Percentiles rank a stretch among this genome's conserved stretches.
phyloP scores from a whole-genome alignment of 2,329 filamentous ascomycete genomes.

The Aspergillus alliaceus region DNA sequence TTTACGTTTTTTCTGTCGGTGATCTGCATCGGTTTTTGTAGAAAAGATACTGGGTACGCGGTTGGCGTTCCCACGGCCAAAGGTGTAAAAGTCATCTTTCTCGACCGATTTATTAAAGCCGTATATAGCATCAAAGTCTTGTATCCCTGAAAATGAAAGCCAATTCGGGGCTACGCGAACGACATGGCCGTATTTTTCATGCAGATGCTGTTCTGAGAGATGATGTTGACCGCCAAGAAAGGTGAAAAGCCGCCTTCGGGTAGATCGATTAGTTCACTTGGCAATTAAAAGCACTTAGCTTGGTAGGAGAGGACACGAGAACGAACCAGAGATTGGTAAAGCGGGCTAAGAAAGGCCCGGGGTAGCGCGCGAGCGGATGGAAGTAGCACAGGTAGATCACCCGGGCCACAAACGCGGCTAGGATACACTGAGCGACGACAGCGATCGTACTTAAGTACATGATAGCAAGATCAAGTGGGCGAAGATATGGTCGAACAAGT shows the following conservation, averaged over 20 bases:
- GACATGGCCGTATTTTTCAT: conserved; percentile 15
- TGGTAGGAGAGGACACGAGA: not conserved
- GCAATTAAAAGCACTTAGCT: not conserved
- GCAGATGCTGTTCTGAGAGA: conserved; percentile 13
- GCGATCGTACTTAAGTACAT: not conserved
- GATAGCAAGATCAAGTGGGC: not conserved
- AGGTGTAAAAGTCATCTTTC: conserved; percentile 18
- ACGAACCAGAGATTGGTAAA: conserved; percentile 19
- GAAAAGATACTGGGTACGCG: conserved; percentile 15
- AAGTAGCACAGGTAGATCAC: conserved; percentile 17
- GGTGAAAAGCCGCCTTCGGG: conserved; percentile 10
- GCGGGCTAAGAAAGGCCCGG: conserved; percentile 60
- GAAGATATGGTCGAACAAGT: too few relatives aligned
- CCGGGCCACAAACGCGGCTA: conserved; percentile 1
- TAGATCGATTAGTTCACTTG: not conserved
- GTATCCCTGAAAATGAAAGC: conserved; percentile 17
- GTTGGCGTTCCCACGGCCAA: conserved; percentile 8
- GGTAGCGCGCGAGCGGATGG: conserved; percentile 65
- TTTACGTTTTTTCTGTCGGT: conserved; percentile 17
- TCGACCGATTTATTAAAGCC: conserved; percentile 19
- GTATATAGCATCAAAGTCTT: conserved; percentile 20
- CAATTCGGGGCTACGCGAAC: conserved; percentile 20
- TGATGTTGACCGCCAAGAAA: conserved; percentile 17
- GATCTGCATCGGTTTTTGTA: conserved; percentile 8
- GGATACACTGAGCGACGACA: not conserved